phyloP scores from a whole-genome alignment of 352 stramenopile genomes.

The Globisporangium heterothallicum region DNA sequence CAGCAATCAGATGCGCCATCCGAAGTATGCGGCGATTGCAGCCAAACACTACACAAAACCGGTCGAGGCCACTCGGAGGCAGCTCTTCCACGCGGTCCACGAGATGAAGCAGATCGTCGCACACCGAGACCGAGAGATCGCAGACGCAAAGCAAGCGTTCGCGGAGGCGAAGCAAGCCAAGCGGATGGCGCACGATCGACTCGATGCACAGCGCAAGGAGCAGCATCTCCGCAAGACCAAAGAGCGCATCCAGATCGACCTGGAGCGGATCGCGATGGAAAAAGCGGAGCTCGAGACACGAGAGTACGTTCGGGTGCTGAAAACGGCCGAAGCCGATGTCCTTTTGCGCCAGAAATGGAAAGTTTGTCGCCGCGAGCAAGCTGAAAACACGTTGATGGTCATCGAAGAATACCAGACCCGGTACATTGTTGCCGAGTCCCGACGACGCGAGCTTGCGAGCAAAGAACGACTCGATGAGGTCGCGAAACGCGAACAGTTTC shows the following conservation, averaged over 20 bases:
- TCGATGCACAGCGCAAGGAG: conserved; percentile 14
- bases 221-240: conserved; percentile 13
- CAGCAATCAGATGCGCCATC: conserved; percentile 14
- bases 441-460: conserved; percentile 26
- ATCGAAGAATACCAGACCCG: conserved; percentile 52
- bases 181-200: conserved; percentile 1
- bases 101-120: conserved; percentile 27
- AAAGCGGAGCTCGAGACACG: conserved; percentile 38
- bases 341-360: conserved; percentile 26
- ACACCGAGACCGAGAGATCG: conserved; percentile 23
- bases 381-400: conserved; percentile 44
- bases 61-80: conserved; percentile 31
- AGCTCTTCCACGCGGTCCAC: conserved; percentile 49
- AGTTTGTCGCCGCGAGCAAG: conserved; percentile 27
- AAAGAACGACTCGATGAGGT: conserved; percentile 29
- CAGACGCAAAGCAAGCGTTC: conserved; percentile 25
- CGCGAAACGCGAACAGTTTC: conserved; percentile 25
- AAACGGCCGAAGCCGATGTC: conserved; percentile 27
- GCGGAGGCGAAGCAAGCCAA: conserved; percentile 17
- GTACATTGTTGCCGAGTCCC: conserved; percentile 39
- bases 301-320: conserved; percentile 38
- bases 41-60: conserved; percentile 23
- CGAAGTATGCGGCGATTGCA: conserved; percentile 29
- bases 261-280: conserved; percentile 33
- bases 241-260: conserved; percentile 27